Evolutionary conservation across 2,329 filamentous ascomycete species (phyloP).

Genomic region (Dichotomopilus funicola): DNA sequence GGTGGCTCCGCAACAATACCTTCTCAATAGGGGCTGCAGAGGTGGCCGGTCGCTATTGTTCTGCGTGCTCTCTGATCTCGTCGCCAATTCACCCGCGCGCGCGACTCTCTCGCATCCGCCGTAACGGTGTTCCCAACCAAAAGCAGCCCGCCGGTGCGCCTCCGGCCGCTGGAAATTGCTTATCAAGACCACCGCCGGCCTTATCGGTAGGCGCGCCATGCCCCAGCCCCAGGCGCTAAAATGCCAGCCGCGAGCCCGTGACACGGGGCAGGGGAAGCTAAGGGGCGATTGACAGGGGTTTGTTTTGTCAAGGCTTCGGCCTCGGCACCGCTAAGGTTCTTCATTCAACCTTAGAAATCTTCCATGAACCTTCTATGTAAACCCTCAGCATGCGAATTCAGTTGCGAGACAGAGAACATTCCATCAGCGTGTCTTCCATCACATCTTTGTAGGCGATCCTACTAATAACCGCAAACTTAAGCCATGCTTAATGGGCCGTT

Average conservation of each 20-base stretch:
- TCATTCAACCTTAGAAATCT: neutral
- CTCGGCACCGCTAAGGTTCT: constrained; percentile 10
- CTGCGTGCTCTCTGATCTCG: too few species aligned
- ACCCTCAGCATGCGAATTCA: neutral
- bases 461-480: too few species aligned
- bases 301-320: constrained; percentile 6
- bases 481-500: too few species aligned
- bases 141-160: constrained; percentile 1
- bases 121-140: constrained; percentile 14
- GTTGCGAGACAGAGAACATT: neutral
- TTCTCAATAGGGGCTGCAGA: neutral
- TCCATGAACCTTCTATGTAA: neutral
- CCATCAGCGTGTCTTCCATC: too few species aligned
- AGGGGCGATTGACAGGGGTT: constrained; percentile 2
- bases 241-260: neutral
- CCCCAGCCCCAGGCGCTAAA: constrained; percentile 19
- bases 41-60: constrained; percentile 1
- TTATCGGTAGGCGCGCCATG: constrained; percentile 20
- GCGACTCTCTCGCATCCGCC: constrained; percentile 14
- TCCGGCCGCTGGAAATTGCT: constrained; percentile 24
- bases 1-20: neutral
- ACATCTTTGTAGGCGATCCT: too few species aligned
- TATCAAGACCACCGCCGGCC: constrained; percentile 19
- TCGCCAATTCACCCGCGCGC: neutral
- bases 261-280: neutral